Evolutionary conservation across 1,139 yeast species (phyloP).

Genomic region (Pneumocystis oryctolagi): DNA sequence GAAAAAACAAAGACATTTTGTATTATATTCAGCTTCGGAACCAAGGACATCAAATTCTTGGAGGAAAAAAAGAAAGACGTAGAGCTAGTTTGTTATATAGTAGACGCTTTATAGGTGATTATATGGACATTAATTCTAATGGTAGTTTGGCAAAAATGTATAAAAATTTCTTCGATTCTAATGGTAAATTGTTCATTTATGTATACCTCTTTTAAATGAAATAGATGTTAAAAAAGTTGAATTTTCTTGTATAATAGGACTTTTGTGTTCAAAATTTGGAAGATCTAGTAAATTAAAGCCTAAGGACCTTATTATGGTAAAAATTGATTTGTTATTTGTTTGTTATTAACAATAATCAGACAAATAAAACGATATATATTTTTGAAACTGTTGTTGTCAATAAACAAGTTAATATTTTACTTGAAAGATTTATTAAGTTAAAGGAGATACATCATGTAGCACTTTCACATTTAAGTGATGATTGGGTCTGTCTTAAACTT

Average conservation of each 20-base stretch:
- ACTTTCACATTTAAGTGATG: constrained; percentile 68
- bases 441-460: constrained; percentile 48
- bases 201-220: constrained; percentile 67
- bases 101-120: constrained; percentile 90
- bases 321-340: neutral
- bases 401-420: constrained; percentile 49
- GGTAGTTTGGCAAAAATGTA: constrained; percentile 57
- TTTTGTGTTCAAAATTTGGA: constrained; percentile 73
- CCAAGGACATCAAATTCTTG: constrained; percentile 54
- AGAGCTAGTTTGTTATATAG: constrained; percentile 75
- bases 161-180: constrained; percentile 30
- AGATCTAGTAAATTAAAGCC: constrained; percentile 72
- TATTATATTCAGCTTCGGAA: constrained; percentile 68
- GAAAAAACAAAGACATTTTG: constrained; percentile 66
- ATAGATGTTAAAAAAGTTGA: constrained; percentile 68
- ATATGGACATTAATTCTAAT: constrained; percentile 61
- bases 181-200: constrained; percentile 56
- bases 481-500: constrained; percentile 75
- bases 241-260: constrained; percentile 72
- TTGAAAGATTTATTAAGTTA: constrained; percentile 52
- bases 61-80: constrained; percentile 77
- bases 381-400: constrained; percentile 61
- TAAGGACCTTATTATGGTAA: constrained; percentile 56
- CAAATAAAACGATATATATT: constrained; percentile 37
- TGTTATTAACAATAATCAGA: neutral